Percentiles rank a stretch among this genome's conserved stretches.
These are phyloP conservation scores for Lipomyces spencermartinsiae DNA, from an alignment of 805 yeast genomes.

Conservation along the genomic window DNA sequence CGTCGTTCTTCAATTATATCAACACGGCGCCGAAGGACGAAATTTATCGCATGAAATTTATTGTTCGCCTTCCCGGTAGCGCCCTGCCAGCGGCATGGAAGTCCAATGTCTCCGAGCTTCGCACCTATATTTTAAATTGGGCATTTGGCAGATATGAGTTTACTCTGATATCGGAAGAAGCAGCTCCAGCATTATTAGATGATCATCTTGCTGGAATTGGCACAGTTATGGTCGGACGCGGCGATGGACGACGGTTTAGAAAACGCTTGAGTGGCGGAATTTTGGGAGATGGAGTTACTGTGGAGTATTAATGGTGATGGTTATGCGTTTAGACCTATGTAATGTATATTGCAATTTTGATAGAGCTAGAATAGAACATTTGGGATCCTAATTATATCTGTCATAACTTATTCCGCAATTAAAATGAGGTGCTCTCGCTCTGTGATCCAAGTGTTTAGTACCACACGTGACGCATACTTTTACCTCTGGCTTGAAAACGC, in stretches of 20 bases:
- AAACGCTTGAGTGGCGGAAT: conserved; percentile 24
- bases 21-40: conserved; percentile 39
- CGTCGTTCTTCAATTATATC: conserved; percentile 23
- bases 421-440: too few species aligned
- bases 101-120: neutral
- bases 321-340: neutral
- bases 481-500: too few species aligned
- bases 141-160: conserved; percentile 39
- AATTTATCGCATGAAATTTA: conserved; percentile 37
- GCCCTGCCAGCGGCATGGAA: conserved; percentile 11
- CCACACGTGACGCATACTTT: too few species aligned
- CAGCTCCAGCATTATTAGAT: conserved; percentile 18
- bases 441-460: too few species aligned
- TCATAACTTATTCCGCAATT: too few species aligned
- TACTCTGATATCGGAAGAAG: conserved; percentile 22
- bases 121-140: conserved; percentile 34
- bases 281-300: conserved; percentile 19
- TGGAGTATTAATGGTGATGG: conserved; percentile 11
- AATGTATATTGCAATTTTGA: neutral
- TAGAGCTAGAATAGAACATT: neutral
- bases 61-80: conserved; percentile 19
- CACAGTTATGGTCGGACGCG: conserved; percentile 39
- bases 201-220: conserved; percentile 32
- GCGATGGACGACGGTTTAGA: conserved; percentile 35
- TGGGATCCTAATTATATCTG: too few species aligned